Percentiles rank a stretch among this genome's conserved stretches.
These are phyloP conservation scores for Alternaria sp. DNA, from an alignment of 2,329 filamentous ascomycete genomes.

Conservation along the genomic window DNA sequence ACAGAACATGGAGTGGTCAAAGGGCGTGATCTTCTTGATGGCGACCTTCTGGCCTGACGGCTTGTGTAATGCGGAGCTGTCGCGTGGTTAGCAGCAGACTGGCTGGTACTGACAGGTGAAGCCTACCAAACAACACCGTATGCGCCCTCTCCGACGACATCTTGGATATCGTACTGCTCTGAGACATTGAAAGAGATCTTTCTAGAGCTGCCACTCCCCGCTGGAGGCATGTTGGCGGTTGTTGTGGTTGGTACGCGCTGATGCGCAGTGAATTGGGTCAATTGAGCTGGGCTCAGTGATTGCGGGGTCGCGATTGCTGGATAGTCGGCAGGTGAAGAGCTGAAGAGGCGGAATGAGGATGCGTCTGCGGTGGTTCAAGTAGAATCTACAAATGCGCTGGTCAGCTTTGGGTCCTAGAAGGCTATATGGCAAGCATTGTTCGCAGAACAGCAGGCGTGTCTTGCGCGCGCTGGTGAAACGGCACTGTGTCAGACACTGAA, in stretches of 20 bases:
- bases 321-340: background rate
- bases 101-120: constrained; percentile 3
- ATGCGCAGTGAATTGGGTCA: constrained; percentile 20
- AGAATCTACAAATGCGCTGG: constrained; percentile 24
- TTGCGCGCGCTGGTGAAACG: constrained; percentile 37
- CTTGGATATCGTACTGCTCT: constrained; percentile 99
- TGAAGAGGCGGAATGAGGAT: constrained; percentile 1
- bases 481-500: constrained; percentile 28
- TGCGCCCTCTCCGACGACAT: constrained; percentile 97
- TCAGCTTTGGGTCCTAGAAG: constrained; percentile 26
- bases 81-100: constrained; percentile 24
- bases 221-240: constrained; percentile 44
- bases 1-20: constrained; percentile 99
- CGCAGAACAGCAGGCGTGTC: constrained; percentile 24
- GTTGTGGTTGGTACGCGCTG: constrained; percentile 25
- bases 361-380: constrained; percentile 2
- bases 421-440: constrained; percentile 20
- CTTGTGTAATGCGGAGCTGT: constrained; percentile 94
- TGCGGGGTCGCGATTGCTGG: constrained; percentile 16
- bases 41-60: constrained; percentile 97
- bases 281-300: constrained; percentile 20
- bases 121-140: constrained; percentile 97
- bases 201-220: constrained; percentile 63
- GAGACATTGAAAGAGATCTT: constrained; percentile 99
- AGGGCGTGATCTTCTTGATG: constrained; percentile 99